Percentiles rank a stretch among this genome's conserved stretches.
Conservation (phyloP, 768 basidiomycete species). For the Tricholomella constricta region DNA sequence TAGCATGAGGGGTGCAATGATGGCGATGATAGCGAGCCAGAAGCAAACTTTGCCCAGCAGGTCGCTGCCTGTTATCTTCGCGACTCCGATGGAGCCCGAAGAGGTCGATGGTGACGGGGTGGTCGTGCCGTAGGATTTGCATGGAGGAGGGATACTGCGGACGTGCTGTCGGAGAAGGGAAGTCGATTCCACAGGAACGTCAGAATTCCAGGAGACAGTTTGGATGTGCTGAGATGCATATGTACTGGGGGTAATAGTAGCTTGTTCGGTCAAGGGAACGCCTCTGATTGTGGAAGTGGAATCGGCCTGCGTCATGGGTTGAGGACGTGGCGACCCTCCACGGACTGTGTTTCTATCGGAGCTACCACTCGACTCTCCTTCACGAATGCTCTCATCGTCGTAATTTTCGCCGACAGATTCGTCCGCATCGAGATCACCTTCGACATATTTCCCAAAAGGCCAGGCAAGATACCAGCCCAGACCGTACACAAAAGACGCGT, state of each 20-base stretch:
- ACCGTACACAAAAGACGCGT: slow-evolving; percentile 85
- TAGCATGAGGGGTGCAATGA: slow-evolving; percentile 90
- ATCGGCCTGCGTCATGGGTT: slow-evolving; percentile 12
- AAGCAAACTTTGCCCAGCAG: slow-evolving; percentile 76
- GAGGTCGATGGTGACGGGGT: slow-evolving; percentile 36
- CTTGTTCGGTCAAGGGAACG: slow-evolving; percentile 41
- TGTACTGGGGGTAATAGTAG: slow-evolving; percentile 46
- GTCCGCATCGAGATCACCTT: slow-evolving; percentile 58
- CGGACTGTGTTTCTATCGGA: slow-evolving; percentile 42
- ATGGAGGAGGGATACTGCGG: slow-evolving; percentile 38
- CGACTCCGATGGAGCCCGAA: slow-evolving; percentile 29
- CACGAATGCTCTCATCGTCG: slow-evolving; percentile 32
- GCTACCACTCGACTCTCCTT: slow-evolving; percentile 31
- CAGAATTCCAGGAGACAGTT: slow-evolving; percentile 45
- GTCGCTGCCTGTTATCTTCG: slow-evolving; percentile 42
- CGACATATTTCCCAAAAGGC: slow-evolving; percentile 99
- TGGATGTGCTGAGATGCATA: slow-evolving; percentile 33
- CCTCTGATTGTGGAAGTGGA: slow-evolving; percentile 24
- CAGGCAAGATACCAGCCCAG: slow-evolving; percentile 95
- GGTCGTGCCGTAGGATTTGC: slow-evolving; percentile 75
- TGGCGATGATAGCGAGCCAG: slow-evolving; percentile 72
- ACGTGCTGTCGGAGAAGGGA: slow-evolving; percentile 39
- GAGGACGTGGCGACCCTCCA: slow-evolving; percentile 27
- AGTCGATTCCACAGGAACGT: slow-evolving; percentile 47
- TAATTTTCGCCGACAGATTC: slow-evolving; percentile 41